Evolutionary conservation across 495 filamentous ascomycete genomes (phyloP), one percentile per base, ranked within the genome.

Genomic region (Aspergillus taichungensis): DNA sequence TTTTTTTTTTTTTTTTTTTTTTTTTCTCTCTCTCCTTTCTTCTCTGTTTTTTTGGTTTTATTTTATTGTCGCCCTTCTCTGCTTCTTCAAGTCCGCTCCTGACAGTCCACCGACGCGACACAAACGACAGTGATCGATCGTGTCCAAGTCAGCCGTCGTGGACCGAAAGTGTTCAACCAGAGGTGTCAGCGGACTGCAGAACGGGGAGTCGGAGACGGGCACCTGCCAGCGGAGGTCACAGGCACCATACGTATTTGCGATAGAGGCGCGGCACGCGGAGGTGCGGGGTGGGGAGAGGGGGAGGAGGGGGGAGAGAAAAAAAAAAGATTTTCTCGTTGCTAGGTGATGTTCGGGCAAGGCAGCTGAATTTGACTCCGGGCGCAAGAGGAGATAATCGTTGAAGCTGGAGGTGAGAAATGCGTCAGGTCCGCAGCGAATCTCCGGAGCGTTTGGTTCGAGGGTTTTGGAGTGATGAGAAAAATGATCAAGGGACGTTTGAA

Each of bases 171-270:
- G 33, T 33, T 40, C 5, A 40, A 39, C 18, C 18, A 24, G 28
- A 9, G 36, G 30, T 36, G 53, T 56, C 53, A 56, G 53, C 50
- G 50, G 53, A 40, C 38, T 42, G 40, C 38, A 24, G 18, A 24
- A 24, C 18, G 18, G 43, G 49, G 44, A 42, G 44, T 42, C 43
- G 36, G 37, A 57, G 56, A 59, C 57, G 60, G 60, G 60, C 61
- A 66, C 59, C 61, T 65, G 65, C 61, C 65, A 64, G 54, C 59
- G 49, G 47, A 57, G 47, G 52, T 60, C 61, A 61, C 64, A 61
- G 58, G 58, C 57, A 59, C 56, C 61, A 61, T 60, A 54, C 53
- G 56, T 55, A 54, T 57, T 55, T 54, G 53, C 55, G 49, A 48
- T 40, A 39, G 43, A 51, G 43, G 52, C 37, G 52, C 48, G 43